Evolutionary conservation across 176 grass and related monocot genomes (phyloP).

Genomic region (Aegilops umbellulata): DNA sequence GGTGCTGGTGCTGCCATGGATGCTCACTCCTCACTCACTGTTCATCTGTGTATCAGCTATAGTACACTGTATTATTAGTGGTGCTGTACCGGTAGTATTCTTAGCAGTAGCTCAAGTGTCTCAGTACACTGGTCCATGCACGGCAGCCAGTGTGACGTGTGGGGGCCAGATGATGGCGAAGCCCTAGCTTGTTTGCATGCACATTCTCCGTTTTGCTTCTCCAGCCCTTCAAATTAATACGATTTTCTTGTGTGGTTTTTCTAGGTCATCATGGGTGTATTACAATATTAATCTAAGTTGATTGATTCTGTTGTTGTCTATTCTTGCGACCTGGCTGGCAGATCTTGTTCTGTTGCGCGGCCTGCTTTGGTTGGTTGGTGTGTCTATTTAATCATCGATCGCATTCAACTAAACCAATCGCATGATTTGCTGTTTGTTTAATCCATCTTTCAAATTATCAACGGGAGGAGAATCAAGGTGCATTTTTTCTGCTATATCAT

Average conservation of each 20-base stretch:
- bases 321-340: conserved; percentile 38
- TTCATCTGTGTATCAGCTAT: neutral
- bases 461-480: neutral
- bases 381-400: conserved; percentile 33
- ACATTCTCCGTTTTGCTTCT: neutral
- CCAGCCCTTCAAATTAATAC: neutral
- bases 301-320: conserved; percentile 32
- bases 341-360: conserved; percentile 37
- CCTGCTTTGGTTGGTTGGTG: conserved; percentile 22
- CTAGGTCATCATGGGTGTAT: conserved; percentile 9
- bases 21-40: neutral
- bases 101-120: conserved; percentile 56
- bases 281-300: neutral
- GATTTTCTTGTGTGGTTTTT: neutral
- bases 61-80: neutral
- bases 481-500: neutral
- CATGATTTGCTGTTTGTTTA: conserved; percentile 1
- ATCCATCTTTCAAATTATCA: neutral
- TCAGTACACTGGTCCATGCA: conserved; percentile 40
- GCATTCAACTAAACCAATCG: neutral
- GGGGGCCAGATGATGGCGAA: conserved; percentile 35
- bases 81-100: neutral
- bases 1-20: neutral
- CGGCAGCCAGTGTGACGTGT: conserved; percentile 20
- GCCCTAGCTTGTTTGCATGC: conserved; percentile 32